Conservation (phyloP, 352 stramenopile species). For the Aphanomyces astaci region DNA sequence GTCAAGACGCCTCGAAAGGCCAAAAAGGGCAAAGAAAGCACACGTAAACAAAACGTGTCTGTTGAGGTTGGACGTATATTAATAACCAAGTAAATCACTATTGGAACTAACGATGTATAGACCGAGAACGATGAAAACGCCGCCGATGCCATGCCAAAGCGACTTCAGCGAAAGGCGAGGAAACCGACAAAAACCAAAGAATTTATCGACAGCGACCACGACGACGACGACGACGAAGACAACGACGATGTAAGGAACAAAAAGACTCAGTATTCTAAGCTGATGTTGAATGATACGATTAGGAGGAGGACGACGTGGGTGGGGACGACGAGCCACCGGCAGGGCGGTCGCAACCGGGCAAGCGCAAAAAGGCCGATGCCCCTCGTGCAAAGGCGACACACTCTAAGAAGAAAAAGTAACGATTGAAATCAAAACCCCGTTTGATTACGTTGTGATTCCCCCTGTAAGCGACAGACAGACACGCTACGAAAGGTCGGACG, state of each 20-base stretch:
- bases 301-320: background rate
- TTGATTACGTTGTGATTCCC: no score
- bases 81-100: no score
- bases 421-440: no score
- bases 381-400: constrained; percentile 1
- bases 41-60: constrained; percentile 22
- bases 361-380: constrained; percentile 2
- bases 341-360: background rate
- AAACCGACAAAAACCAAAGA: constrained; percentile 9
- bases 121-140: constrained; percentile 4
- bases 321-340: background rate
- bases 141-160: background rate
- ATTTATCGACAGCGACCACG: constrained; percentile 26
- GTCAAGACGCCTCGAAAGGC: constrained; percentile 29
- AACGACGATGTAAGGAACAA: constrained; percentile 11
- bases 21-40: constrained; percentile 17
- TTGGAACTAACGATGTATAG: background rate
- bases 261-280: background rate
- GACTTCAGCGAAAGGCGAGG: background rate
- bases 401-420: constrained; percentile 3
- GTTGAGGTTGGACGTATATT: no score
- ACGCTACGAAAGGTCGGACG: constrained; percentile 15
- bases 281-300: background rate
- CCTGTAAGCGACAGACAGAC: no score
- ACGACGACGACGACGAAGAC: constrained; percentile 29